phyloP scores from a whole-genome alignment of 139 green algal species.

The Chlamydomonas asymmetrica region DNA sequence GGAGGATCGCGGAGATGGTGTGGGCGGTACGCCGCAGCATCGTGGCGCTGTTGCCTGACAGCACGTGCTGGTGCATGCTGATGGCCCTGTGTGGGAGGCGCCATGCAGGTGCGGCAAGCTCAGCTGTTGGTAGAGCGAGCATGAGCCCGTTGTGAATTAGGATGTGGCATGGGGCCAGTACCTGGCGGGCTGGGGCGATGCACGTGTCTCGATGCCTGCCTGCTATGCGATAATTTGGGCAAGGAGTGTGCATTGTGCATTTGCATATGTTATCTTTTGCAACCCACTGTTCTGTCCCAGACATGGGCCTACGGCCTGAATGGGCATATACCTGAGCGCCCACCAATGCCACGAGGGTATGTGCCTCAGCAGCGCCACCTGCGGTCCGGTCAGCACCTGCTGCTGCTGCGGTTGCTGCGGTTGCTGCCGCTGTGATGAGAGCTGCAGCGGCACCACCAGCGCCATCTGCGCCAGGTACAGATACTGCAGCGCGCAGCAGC shows the following conservation, averaged over 20 bases:
- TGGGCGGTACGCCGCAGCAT: constrained; percentile 45
- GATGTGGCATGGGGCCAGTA: too few species aligned
- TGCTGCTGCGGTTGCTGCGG: not conserved
- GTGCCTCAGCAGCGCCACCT: not conserved
- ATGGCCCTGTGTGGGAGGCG: too few species aligned
- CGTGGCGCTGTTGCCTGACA: constrained; percentile 51
- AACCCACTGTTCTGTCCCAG: too few species aligned
- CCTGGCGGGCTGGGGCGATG: too few species aligned
- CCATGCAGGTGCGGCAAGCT: too few species aligned
- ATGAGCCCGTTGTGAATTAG: too few species aligned
- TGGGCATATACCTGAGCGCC: constrained; percentile 55
- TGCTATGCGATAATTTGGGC: too few species aligned
- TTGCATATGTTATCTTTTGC: too few species aligned
- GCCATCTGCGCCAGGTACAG: constrained; percentile 67
- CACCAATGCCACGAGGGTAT: constrained; percentile 66
- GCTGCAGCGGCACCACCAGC: constrained; percentile 50
- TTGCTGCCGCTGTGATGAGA: not conserved
- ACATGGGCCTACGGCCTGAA: too few species aligned
- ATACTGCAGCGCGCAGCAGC: constrained; percentile 61
- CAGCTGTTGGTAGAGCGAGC: too few species aligned
- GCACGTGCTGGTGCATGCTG: constrained; percentile 59
- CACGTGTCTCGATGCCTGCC: too few species aligned
- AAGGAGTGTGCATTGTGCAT: too few species aligned
- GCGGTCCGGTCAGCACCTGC: not conserved
- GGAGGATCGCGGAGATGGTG: not conserved